Conservation (phyloP, 139 green algal genomes). For the Astrephomene gubernaculifera region DNA sequence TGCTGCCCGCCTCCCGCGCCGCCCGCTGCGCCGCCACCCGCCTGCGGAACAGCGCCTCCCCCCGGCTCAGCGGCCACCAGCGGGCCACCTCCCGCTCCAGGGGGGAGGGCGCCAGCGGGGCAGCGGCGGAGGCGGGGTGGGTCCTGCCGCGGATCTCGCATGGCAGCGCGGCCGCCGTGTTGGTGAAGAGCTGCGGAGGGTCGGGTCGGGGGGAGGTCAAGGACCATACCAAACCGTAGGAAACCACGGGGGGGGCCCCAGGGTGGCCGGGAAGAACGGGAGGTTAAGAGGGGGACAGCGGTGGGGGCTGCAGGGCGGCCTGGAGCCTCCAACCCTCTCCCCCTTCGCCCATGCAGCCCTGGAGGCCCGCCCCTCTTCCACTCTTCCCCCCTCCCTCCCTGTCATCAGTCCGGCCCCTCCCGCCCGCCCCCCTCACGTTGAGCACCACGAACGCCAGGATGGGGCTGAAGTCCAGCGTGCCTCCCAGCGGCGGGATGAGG, state of each 20-base stretch:
- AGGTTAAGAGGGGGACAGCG: no score
- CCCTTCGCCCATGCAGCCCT: background rate
- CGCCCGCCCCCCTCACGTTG: slow-evolving; percentile 72
- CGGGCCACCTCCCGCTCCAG: slow-evolving; percentile 14
- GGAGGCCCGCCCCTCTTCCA: background rate
- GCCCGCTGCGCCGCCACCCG: slow-evolving; percentile 26
- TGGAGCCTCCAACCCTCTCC: background rate
- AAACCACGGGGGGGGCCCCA: no score
- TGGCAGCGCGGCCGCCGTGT: slow-evolving; percentile 86
- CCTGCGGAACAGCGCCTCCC: slow-evolving; percentile 26
- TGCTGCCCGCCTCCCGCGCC: no score
- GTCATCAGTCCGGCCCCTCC: background rate
- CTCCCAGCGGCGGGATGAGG: slow-evolving; percentile 95
- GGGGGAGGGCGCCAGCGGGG: background rate
- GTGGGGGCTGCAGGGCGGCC: background rate
- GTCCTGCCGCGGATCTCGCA: slow-evolving; percentile 69
- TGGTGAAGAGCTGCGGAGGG: slow-evolving; percentile 84
- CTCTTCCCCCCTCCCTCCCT: background rate
- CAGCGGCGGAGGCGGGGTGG: slow-evolving; percentile 5
- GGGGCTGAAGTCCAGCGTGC: slow-evolving; percentile 94
- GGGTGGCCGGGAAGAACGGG: no score
- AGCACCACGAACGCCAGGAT: slow-evolving; percentile 97
- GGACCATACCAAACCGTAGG: no score
- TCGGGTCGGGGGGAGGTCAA: background rate
- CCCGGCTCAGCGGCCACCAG: background rate